Evolutionary conservation across 306 rosid species (phyloP).

Genomic region (Fragaria iinumae): DNA sequence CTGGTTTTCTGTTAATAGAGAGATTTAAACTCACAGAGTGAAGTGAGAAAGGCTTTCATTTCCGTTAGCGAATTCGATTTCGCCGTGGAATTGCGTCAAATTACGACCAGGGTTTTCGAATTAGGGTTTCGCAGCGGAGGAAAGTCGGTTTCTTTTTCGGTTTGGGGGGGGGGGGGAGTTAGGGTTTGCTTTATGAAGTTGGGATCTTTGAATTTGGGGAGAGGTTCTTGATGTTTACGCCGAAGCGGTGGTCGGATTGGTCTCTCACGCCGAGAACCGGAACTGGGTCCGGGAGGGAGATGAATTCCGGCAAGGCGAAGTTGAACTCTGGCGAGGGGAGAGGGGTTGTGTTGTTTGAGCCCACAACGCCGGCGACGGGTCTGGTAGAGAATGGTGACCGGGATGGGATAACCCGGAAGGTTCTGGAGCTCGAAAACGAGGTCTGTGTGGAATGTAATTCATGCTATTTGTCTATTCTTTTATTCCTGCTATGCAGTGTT

Average conservation of each 20-base stretch:
- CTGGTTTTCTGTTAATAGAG: slow-evolving; percentile 29
- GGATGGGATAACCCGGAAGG: slow-evolving; percentile 45
- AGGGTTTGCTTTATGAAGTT: slow-evolving; percentile 44
- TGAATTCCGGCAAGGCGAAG: slow-evolving; percentile 28
- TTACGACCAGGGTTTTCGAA: slow-evolving; percentile 16
- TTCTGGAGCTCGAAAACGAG: slow-evolving; percentile 72
- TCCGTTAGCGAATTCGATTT: not conserved
- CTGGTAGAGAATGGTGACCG: slow-evolving; percentile 56
- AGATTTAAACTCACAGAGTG: not conserved
- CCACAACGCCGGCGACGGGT: slow-evolving; percentile 38
- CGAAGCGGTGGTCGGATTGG: slow-evolving; percentile 63
- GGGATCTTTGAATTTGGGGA: slow-evolving; percentile 31
- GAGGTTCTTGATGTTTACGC: slow-evolving; percentile 66
- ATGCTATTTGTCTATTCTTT: not conserved
- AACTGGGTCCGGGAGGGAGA: slow-evolving; percentile 47
- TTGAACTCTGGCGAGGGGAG: slow-evolving; percentile 54
- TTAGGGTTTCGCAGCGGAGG: slow-evolving; percentile 1
- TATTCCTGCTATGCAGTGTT: not conserved
- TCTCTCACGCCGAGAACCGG: slow-evolving; percentile 57
- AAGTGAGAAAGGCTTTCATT: not conserved
- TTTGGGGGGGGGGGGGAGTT: not conserved
- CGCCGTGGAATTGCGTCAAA: slow-evolving; percentile 12
- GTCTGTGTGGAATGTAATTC: slow-evolving; percentile 38
- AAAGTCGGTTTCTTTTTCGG: not conserved
- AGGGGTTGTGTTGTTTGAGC: slow-evolving; percentile 40